Evolutionary conservation across 108 stramenopile genomes (phyloP), one percentile per base, ranked within the genome.

Genomic region (Aurantiochytrium sp.): DNA sequence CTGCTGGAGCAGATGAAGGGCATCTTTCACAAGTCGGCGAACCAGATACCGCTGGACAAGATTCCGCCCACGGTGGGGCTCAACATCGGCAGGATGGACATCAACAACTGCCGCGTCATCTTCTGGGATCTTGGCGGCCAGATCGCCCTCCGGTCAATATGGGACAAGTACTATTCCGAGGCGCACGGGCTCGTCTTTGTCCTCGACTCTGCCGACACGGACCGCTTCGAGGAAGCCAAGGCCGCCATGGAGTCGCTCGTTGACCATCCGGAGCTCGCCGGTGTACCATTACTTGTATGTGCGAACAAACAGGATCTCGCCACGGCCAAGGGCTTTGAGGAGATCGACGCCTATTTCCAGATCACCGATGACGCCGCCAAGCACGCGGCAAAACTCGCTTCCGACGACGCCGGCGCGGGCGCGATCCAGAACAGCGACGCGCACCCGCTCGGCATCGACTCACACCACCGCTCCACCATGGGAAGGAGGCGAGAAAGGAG

Each of bases 121-220:
- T 89, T 93, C 55, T 93, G 93, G 93, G 93, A 93, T 37, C 88
- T 93, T 30, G 93, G 93, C 30, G 93, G 93, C 31, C 87, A 91
- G 88, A 55, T 91, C 30, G 55, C 87, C 1, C 86, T 92, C 59
- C 88, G 93, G 32, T 89, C 89, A 15, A 87, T 93, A 31, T 93
- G 93, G 93, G 90, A 92, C 34, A 91, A 90, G 37, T 93, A 93
- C 55, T 93, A 93, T 55, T 90, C 91, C 4, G 92, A 92, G 36
- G 92, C 93, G 22, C 89, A 93, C 55, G 93, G 91, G 48, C 42
- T 92, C 21, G 55, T 93, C 24, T 93, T 91, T 54, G 91, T 93
- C 37, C 85, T 93, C 50, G 93, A 93, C 68, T 86, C 92, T 15
- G 91, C 93, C 1, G 93, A 93, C 87, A 88, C 90, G 5, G 90